Evolutionary conservation across 768 basidiomycete genomes (phyloP).

Genomic region (Rhizopogon roseolus): DNA sequence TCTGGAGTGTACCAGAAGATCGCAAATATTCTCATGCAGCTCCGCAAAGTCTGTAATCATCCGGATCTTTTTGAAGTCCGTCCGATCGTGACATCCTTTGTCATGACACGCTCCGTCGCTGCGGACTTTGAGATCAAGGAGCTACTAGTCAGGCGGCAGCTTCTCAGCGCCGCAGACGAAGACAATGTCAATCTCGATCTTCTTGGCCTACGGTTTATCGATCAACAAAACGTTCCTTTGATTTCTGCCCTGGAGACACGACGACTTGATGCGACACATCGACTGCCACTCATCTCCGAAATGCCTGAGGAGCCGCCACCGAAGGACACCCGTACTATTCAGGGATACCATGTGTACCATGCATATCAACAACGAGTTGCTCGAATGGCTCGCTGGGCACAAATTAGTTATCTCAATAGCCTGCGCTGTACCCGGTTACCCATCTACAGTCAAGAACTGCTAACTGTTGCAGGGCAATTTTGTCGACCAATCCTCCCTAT

Average conservation of each 20-base stretch:
- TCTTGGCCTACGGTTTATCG: conserved; percentile 60
- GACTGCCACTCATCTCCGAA: conserved; percentile 49
- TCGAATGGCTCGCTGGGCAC: conserved; percentile 57
- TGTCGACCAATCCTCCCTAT: conserved; percentile 48
- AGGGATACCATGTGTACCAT: conserved; percentile 59
- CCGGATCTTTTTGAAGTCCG: conserved; percentile 90
- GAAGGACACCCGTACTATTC: conserved; percentile 68
- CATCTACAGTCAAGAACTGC: conserved; percentile 39
- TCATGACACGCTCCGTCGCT: conserved; percentile 67
- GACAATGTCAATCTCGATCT: conserved; percentile 57
- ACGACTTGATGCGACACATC: conserved; percentile 54
- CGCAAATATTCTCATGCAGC: conserved; percentile 95
- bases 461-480: conserved; percentile 35
- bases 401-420: conserved; percentile 69
- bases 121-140: conserved; percentile 87
- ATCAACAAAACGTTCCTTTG: conserved; percentile 47
- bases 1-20: conserved; percentile 88
- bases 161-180: conserved; percentile 51
- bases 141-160: conserved; percentile 71
- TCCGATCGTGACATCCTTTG: conserved; percentile 75
- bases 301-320: conserved; percentile 62
- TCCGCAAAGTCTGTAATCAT: conserved; percentile 95
- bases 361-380: conserved; percentile 44
- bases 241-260: conserved; percentile 50
- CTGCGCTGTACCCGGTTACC: conserved; percentile 56